These are phyloP conservation scores for Pseudopithomyces maydicus DNA, from an alignment of 2,329 filamentous ascomycete species.

Conservation along the genomic window DNA sequence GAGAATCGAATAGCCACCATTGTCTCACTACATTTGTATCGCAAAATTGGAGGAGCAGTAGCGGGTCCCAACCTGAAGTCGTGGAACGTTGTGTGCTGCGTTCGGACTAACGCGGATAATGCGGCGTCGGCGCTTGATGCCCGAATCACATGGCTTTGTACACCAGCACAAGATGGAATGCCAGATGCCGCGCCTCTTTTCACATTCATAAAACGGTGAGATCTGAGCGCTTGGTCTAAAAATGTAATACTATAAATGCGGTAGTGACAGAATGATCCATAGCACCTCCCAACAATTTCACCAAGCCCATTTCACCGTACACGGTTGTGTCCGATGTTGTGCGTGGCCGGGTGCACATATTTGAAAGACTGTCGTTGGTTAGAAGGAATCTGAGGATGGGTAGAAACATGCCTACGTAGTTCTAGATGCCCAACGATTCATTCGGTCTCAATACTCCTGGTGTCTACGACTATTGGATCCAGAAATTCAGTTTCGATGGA, in stretches of 20 bases:
- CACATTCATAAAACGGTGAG: not conserved
- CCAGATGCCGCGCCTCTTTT: not conserved
- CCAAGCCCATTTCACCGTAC: not conserved
- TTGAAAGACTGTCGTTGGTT: not conserved
- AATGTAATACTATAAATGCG: not conserved
- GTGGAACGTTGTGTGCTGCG: not conserved
- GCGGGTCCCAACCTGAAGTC: not conserved
- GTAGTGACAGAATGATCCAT: slow-evolving; percentile 1
- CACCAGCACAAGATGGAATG: not conserved
- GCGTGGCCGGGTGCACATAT: not conserved
- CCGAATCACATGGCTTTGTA: not conserved
- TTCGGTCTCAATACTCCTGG: not conserved
- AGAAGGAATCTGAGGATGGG: not conserved
- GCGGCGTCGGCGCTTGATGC: not conserved
- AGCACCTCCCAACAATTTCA: no score
- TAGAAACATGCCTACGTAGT: not conserved
- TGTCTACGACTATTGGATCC: not conserved
- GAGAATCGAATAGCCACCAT: not conserved
- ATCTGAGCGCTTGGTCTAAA: not conserved
- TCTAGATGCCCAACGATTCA: not conserved
- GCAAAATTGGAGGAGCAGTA: slow-evolving; percentile 4
- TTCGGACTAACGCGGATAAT: not conserved
- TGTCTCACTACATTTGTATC: slow-evolving; percentile 3
- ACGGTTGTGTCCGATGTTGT: not conserved
- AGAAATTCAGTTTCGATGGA: not conserved